A percentile compares a stretch with the other conserved stretches of the same genome.
Evolutionary conservation across 768 basidiomycete species (phyloP).

Genomic region (Serendipita sp.): DNA sequence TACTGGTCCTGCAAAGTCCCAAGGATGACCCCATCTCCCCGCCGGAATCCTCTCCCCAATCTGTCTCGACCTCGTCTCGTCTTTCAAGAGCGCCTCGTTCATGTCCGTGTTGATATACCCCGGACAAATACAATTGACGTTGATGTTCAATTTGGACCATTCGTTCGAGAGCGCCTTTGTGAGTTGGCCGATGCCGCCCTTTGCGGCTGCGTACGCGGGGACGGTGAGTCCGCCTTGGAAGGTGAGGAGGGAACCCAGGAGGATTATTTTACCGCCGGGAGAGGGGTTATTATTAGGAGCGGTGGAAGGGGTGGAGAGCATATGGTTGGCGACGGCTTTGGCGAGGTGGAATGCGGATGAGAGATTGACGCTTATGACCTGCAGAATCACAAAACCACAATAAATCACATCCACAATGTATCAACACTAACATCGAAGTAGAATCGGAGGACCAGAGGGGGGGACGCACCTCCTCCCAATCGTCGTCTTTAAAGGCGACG

Average conservation of each 20-base stretch:
- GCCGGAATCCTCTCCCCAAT: conserved; percentile 63
- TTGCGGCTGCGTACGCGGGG: conserved; percentile 84
- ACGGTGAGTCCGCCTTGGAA: conserved; percentile 54
- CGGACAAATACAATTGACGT: conserved; percentile 78
- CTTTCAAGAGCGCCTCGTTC: conserved; percentile 49
- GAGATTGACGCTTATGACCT: conserved; percentile 81
- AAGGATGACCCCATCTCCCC: conserved; percentile 53
- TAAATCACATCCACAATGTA: too few relatives aligned
- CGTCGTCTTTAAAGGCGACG: conserved; percentile 46
- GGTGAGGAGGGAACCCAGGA: conserved; percentile 46
- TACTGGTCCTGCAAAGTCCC: conserved; percentile 58
- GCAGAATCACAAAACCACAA: too few relatives aligned
- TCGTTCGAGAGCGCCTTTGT: conserved; percentile 88
- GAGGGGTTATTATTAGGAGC: conserved; percentile 15
- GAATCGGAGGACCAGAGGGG: too few relatives aligned
- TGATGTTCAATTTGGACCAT: conserved; percentile 77
- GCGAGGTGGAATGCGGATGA: conserved; percentile 75
- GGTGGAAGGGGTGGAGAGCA: conserved; percentile 41
- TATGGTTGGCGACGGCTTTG: conserved; percentile 78
- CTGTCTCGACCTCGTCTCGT: conserved; percentile 51
- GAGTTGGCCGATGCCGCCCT: conserved; percentile 71
- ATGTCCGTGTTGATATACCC: conserved; percentile 86
- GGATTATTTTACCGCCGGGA: conserved; percentile 46
- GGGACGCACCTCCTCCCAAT: conserved; percentile 53
- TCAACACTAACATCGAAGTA: background rate